Base-by-base conservation (phyloP, 164 flowering plant species). In the Saururus chinensis region DNA sequence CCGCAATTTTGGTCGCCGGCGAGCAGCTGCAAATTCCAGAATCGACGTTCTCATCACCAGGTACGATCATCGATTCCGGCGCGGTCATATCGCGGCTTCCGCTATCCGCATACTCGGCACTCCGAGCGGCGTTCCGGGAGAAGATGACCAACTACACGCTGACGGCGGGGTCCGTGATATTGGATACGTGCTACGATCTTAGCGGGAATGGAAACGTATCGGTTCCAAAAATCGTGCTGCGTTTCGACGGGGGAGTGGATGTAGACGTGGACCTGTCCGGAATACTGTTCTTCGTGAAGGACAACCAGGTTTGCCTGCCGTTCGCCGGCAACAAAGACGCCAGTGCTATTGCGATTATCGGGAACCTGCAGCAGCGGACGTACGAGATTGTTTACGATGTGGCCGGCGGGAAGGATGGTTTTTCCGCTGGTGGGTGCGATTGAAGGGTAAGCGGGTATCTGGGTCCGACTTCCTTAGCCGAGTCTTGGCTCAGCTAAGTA, bases 61-160 rank as follows among this genome's bases (percentile, higher is more conserved):
- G 70, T 6, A 70, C 73, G 4, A 67, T 77, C 1, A 65, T 77
- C 20, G 81, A 77, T 65, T 77, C 78, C 19, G 76, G 81, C n/a
- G 74, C 76, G 5, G 71, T 75, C 60, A 74, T 77, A 16, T 67
- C 74, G 14, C 72, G 78, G 14, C 65, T 77, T 13, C 76, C 76
- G 19, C 62, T 67, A 10, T 22, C 68, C 19, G 71, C 68, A 1
- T 77, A 75, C 63, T 25, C 65, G 13, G 57, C 69, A 5, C 70
- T 74, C 20, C 54, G 61, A 0, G 20, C 67, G 6, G 62, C 63
- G 4, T 71, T 74, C 57, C 53, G 45, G 60, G 19, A 35, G 10
- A 21, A 9, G 19, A 67, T 77, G 74, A 19, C 60, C 0, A 60
- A 41, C 10, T 75, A 75, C 61, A 57, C 60, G 9, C 11, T 19